These are phyloP conservation scores for Xylariaceae sp. DNA, from an alignment of 2,329 filamentous ascomycete species.

Conservation along the genomic window DNA sequence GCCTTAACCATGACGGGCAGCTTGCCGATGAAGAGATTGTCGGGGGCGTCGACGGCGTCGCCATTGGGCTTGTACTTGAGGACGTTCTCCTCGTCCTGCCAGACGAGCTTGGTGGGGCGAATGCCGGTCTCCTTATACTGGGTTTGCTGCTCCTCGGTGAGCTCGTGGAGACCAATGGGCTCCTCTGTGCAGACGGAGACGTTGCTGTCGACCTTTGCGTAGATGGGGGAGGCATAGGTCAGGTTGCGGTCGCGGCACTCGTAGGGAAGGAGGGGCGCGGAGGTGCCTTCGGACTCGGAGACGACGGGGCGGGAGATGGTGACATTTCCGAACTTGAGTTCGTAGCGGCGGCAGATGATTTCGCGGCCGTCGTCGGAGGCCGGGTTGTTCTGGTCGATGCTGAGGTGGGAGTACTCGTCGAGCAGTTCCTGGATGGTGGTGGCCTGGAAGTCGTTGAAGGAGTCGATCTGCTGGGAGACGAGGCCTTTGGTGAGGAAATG, in stretches of 20 bases:
- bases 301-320: slow-evolving; percentile 87
- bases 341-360: slow-evolving; percentile 85
- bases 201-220: slow-evolving; percentile 82
- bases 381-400: slow-evolving; percentile 89
- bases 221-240: slow-evolving; percentile 90
- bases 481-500: slow-evolving; percentile 97
- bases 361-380: slow-evolving; percentile 69
- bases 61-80: slow-evolving; percentile 55
- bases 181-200: slow-evolving; percentile 80
- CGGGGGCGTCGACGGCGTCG: slow-evolving; percentile 65
- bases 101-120: slow-evolving; percentile 56
- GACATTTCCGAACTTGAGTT: slow-evolving; percentile 90
- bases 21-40: slow-evolving; percentile 88
- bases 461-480: slow-evolving; percentile 96
- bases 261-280: slow-evolving; percentile 83
- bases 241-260: slow-evolving; percentile 94
- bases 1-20: slow-evolving; percentile 98
- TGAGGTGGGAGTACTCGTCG: slow-evolving; percentile 84
- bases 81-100: slow-evolving; percentile 58
- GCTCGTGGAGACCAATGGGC: slow-evolving; percentile 62
- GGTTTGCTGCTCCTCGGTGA: slow-evolving; percentile 62
- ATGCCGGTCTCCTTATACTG: slow-evolving; percentile 55
- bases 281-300: slow-evolving; percentile 88
- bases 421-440: slow-evolving; percentile 94
- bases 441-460: slow-evolving; percentile 94